Percentiles rank a stretch among this genome's conserved stretches.
Evolutionary conservation across 495 filamentous ascomycete genomes (phyloP).

Genomic region (Stereocaulon alpinum): DNA sequence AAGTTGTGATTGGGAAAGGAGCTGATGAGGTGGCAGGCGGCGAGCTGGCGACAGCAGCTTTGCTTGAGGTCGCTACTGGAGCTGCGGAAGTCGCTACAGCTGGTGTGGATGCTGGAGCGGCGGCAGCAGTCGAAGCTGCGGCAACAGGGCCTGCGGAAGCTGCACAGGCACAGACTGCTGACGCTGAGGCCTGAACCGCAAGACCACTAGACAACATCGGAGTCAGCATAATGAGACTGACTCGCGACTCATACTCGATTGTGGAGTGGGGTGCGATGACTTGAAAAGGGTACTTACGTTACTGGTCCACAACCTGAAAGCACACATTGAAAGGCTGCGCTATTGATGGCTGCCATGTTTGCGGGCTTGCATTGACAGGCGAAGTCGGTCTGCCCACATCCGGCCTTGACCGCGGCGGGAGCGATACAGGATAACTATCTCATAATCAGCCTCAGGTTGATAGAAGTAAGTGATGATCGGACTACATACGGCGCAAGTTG

Average conservation of each 20-base stretch:
- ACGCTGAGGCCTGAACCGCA: constrained; percentile 16
- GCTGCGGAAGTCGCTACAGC: constrained; percentile 2
- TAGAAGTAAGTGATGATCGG: not conserved
- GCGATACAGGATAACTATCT: constrained; percentile 15
- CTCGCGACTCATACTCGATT: not conserved
- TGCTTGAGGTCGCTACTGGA: not conserved
- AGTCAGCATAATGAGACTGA: not conserved
- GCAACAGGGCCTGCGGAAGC: constrained; percentile 1
- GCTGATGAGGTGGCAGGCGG: constrained; percentile 1
- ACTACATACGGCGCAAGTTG: constrained; percentile 19
- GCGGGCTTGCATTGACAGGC: constrained; percentile 19
- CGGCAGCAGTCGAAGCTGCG: constrained; percentile 4
- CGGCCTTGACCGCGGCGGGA: constrained; percentile 13
- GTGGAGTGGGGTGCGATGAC: too few species aligned
- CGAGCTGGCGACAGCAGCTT: constrained; percentile 1
- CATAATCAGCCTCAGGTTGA: not conserved
- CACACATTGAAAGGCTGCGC: constrained; percentile 16
- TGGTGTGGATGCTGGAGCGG: constrained; percentile 8
- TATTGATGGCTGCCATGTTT: constrained; percentile 18
- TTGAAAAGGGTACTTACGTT: not conserved
- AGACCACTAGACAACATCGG: constrained; percentile 1
- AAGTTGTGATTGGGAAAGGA: constrained; percentile 7
- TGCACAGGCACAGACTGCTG: constrained; percentile 17
- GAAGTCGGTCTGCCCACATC: constrained; percentile 18
- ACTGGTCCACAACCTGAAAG: constrained; percentile 15